phyloP scores from a whole-genome alignment of 306 rosid genomes.

The Cicer chorassanicum region DNA sequence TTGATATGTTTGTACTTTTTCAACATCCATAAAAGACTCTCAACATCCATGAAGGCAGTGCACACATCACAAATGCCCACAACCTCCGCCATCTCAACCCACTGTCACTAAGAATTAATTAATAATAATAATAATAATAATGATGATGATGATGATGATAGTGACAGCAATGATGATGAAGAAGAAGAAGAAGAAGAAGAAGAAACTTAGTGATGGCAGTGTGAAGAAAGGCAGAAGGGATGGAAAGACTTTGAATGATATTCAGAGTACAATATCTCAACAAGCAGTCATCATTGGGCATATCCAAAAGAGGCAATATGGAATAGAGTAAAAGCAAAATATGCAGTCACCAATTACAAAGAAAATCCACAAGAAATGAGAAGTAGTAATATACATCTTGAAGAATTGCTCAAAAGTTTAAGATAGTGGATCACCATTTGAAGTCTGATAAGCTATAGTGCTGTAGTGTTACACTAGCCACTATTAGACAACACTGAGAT shows the following conservation, averaged over 20 bases:
- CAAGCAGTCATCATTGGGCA: slow-evolving; percentile 47
- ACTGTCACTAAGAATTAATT: slow-evolving; percentile 17
- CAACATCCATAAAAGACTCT: slow-evolving; percentile 47
- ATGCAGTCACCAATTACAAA: background rate
- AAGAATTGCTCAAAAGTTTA: background rate
- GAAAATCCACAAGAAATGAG: background rate
- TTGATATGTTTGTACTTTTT: background rate
- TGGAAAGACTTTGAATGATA: slow-evolving; percentile 32
- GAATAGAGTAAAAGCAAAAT: background rate
- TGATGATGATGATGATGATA: background rate
- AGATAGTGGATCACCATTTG: background rate
- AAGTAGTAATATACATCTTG: background rate
- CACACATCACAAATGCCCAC: slow-evolving; percentile 3
- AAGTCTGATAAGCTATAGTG: no score
- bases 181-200: background rate
- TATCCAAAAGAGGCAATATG: background rate
- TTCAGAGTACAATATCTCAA: slow-evolving; percentile 27
- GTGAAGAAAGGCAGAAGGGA: slow-evolving; percentile 43
- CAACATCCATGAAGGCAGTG: slow-evolving; percentile 40
- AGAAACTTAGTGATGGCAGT: slow-evolving; percentile 16
- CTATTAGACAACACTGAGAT: background rate
- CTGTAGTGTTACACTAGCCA: no score
- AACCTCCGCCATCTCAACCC: slow-evolving; percentile 45
- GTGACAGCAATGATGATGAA: background rate
- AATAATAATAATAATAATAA: background rate